These are phyloP conservation scores for Pyrenopolyporus hunteri DNA, from an alignment of 495 filamentous ascomycete species.

Conservation along the genomic window DNA sequence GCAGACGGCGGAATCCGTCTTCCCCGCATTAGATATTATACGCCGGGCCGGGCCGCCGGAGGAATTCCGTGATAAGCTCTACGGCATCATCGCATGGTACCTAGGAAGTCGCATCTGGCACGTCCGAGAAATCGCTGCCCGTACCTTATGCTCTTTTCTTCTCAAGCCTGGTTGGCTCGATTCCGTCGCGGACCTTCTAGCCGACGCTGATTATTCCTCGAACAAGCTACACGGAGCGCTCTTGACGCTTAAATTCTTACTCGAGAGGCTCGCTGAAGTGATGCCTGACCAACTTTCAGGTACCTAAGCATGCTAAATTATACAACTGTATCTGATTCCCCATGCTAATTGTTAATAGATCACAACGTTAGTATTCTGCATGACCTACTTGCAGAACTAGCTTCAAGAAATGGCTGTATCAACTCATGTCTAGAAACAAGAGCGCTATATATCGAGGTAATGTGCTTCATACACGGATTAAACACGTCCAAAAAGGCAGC, in stretches of 20 bases:
- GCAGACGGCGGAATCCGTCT: constrained; percentile 72
- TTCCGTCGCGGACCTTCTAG: constrained; percentile 57
- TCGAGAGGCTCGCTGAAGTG: constrained; percentile 54
- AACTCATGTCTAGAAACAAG: constrained; percentile 44
- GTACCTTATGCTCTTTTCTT: constrained; percentile 73
- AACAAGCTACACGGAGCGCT: constrained; percentile 72
- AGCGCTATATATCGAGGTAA: constrained; percentile 50
- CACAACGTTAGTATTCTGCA: constrained; percentile 15
- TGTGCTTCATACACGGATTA: constrained; percentile 42
- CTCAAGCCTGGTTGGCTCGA: constrained; percentile 56
- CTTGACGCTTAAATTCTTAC: constrained; percentile 59
- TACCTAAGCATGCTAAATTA: constrained; percentile 16
- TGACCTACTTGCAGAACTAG: constrained; percentile 21
- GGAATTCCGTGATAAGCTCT: constrained; percentile 51
- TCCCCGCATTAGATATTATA: constrained; percentile 87
- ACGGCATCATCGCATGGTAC: constrained; percentile 57
- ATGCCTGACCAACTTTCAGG: constrained; percentile 44
- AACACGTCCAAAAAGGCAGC: neutral
- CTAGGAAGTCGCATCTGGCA: constrained; percentile 82
- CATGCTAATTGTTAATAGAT: constrained; percentile 19
- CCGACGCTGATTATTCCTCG: constrained; percentile 34
- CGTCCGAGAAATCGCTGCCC: constrained; percentile 87
- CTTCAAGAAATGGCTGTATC: constrained; percentile 25
- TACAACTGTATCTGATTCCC: neutral
- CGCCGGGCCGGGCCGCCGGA: constrained; percentile 65